These are phyloP conservation scores for Scedosporium boydii DNA, from an alignment of 2,329 filamentous ascomycete species.

Conservation along the genomic window DNA sequence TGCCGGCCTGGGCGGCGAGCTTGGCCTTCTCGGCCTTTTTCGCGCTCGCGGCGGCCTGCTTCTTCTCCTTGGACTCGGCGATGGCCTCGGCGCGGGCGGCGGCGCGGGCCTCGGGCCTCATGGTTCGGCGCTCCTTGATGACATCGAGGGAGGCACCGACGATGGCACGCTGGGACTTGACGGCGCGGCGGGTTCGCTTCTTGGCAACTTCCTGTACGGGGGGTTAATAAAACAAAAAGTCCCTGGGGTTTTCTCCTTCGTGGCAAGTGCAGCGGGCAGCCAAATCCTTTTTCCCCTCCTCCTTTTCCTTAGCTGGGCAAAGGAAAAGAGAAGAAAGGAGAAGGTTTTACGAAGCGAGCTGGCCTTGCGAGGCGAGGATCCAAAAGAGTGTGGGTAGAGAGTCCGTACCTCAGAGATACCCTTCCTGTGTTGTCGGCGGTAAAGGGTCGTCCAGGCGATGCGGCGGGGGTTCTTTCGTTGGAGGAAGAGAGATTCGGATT, in stretches of 20 bases:
- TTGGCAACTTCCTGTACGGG: conserved; percentile 88
- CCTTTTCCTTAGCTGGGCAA: not conserved
- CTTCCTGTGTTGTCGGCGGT: conserved; percentile 99
- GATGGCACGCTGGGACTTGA: conserved; percentile 98
- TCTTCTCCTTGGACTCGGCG: conserved; percentile 99
- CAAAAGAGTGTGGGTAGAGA: conserved; percentile 7
- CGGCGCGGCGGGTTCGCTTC: conserved; percentile 95
- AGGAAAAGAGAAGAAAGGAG: not conserved
- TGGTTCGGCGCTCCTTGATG: conserved; percentile 96
- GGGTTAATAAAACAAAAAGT: conserved; percentile 25
- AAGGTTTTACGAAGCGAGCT: not conserved
- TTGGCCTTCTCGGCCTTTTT: conserved; percentile 99
- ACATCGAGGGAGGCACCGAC: conserved; percentile 98
- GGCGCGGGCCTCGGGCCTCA: conserved; percentile 90
- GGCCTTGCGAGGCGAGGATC: not conserved
- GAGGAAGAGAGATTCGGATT: conserved; percentile 98
- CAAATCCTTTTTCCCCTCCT: not conserved
- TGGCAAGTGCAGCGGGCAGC: not conserved
- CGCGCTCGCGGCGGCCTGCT: conserved; percentile 70
- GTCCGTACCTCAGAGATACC: conserved; percentile 98
- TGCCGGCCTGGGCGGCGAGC: conserved; percentile 61
- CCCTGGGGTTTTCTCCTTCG: no score
- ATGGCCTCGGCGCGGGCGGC: conserved; percentile 85
- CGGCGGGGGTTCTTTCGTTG: conserved; percentile 99
- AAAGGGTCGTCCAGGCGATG: conserved; percentile 97